Base-by-base conservation (phyloP, 1,284 basidiomycete species). In the Trametes polyzona region DNA sequence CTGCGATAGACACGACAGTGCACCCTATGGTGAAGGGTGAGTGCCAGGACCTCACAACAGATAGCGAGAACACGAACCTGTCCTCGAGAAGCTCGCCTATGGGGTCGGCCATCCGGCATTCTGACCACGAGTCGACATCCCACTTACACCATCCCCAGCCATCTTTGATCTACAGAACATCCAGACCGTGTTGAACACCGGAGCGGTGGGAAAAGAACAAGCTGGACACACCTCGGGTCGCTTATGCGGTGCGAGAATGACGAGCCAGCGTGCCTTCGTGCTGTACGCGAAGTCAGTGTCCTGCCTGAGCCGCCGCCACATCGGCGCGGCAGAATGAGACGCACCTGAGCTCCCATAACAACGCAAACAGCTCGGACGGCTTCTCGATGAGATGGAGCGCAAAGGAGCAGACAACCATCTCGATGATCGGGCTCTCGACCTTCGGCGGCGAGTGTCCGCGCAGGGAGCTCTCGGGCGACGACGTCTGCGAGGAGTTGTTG, bases 61-160 rank as follows among this genome's bases (percentile, higher is more conserved):
- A 33, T 27, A 8, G 16, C 7, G 8, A 7, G 49, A 17, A 16
- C 21, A 67, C 78, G 62, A 52, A 80, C 86, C 84, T 80, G 47
- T 88, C 85, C 54, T 80, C 70, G 5, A 86, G 73, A 37, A 86
- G 74, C 62, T 85, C 76, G 51, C 79, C 77, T 37, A 64, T 67
- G 54, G 74, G 71, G 54, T 77, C 73, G 32, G 65, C 69, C 76
- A 76, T 81, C 57, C 55, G 68, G 69, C 73, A 74, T 37, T 76
- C 73, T 23, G 66, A 63, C 87, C 87, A 90, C 10, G 66, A 68
- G n/a, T 78, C 74, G 19, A 82, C 70, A 64, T 90, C 80, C 86
- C 87, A 90, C 61, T 87, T 82, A 10, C 71, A 68, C 87, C 87
- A 91, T 11, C 88, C 87, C 87, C 87, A 90, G 0, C 84, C 83